phyloP scores from a whole-genome alignment of 768 basidiomycete species.

The Xanthoconium purpureum region DNA sequence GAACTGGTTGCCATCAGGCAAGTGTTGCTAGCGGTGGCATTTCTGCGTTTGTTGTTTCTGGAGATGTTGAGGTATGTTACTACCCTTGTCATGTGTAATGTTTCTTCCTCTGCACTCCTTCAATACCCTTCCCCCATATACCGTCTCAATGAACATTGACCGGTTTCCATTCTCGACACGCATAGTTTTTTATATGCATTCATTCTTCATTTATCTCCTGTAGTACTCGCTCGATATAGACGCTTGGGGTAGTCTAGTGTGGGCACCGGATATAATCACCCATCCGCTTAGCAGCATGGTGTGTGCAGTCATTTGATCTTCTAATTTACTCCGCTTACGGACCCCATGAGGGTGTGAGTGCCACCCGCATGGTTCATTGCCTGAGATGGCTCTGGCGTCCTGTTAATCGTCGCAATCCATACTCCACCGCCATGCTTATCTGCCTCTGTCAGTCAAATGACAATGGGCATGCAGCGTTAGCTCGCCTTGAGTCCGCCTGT shows the following conservation, averaged over 20 bases:
- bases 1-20: conserved; percentile 58
- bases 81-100: conserved; percentile 3
- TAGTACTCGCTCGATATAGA: conserved; percentile 23
- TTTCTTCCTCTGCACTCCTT: conserved; percentile 7
- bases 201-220: conserved; percentile 18
- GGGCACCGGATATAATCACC: neutral
- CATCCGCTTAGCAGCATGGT: neutral
- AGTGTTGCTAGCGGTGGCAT: conserved; percentile 54
- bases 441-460: neutral
- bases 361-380: neutral
- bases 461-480: neutral
- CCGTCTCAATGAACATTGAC: conserved; percentile 11
- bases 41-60: neutral
- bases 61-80: conserved; percentile 17
- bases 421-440: neutral
- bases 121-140: conserved; percentile 28
- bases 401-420: neutral
- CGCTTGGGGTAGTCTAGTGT: conserved; percentile 9
- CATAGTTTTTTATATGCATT: conserved; percentile 11
- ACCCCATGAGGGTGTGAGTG: neutral
- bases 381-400: neutral
- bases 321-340: neutral
- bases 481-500: neutral
- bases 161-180: conserved; percentile 2
- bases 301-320: neutral